phyloP scores from a whole-genome alignment of 2,329 filamentous ascomycete genomes.

The Arthrobotrys sinensis region DNA sequence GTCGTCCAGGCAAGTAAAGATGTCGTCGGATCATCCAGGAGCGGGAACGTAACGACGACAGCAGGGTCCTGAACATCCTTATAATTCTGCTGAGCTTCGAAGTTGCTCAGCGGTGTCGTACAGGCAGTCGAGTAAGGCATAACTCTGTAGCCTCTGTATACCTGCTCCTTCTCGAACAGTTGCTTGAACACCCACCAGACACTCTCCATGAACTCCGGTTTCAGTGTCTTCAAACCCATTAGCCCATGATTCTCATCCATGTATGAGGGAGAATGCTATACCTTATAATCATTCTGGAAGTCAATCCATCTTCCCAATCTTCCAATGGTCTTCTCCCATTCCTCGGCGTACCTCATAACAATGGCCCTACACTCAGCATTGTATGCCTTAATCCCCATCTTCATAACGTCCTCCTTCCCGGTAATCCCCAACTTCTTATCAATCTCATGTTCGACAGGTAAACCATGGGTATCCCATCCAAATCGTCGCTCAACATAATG shows the following conservation, averaged over 20 bases:
- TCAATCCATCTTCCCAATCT: slow-evolving; percentile 95
- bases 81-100: slow-evolving; percentile 95
- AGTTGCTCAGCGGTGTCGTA: slow-evolving; percentile 90
- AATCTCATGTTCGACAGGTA: slow-evolving; percentile 97
- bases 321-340: slow-evolving; percentile 91
- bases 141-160: slow-evolving; percentile 91
- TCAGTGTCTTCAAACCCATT: slow-evolving; percentile 71
- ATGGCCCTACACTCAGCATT: slow-evolving; percentile 93
- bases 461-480: slow-evolving; percentile 94
- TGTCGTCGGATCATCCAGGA: slow-evolving; percentile 82
- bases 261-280: slow-evolving; percentile 64
- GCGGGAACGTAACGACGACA: slow-evolving; percentile 87
- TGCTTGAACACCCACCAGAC: slow-evolving; percentile 98
- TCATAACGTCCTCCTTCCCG: slow-evolving; percentile 86
- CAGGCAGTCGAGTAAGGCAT: slow-evolving; percentile 96
- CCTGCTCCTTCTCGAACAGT: slow-evolving; percentile 87
- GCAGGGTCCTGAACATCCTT: slow-evolving; percentile 93
- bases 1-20: slow-evolving; percentile 89
- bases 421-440: slow-evolving; percentile 95
- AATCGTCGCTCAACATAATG: slow-evolving; percentile 92
- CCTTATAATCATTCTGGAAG: slow-evolving; percentile 98
- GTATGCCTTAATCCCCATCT: slow-evolving; percentile 89
- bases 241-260: neutral
- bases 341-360: slow-evolving; percentile 88
- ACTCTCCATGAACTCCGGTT: slow-evolving; percentile 94